These are phyloP conservation scores for Colletotrichum lupini DNA, from an alignment of 2,329 filamentous ascomycete species.

Conservation along the genomic window DNA sequence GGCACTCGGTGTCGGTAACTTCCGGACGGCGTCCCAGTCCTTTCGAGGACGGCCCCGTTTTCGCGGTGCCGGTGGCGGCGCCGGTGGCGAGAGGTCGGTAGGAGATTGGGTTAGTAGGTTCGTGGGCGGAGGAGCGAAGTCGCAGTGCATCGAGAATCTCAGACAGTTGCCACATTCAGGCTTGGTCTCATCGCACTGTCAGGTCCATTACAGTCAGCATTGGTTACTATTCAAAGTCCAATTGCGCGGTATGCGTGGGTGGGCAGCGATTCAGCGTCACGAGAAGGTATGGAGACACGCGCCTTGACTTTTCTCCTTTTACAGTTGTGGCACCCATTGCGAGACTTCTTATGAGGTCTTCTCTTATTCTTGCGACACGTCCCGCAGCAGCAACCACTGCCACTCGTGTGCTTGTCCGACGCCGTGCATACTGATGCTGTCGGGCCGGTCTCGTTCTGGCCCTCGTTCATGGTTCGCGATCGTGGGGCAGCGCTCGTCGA, in stretches of 20 bases:
- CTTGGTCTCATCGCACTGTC: constrained; percentile 38
- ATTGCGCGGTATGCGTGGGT: neutral
- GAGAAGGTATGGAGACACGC: neutral
- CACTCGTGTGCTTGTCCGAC: neutral
- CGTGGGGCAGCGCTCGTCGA: neutral
- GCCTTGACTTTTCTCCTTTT: constrained; percentile 37
- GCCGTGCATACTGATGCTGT: neutral
- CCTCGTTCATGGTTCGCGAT: constrained; percentile 17
- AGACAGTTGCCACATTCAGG: constrained; percentile 36
- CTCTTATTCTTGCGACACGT: constrained; percentile 27
- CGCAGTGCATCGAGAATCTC: constrained; percentile 35
- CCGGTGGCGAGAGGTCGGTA: neutral
- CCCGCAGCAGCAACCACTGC: constrained; percentile 20
- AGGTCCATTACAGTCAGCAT: neutral
- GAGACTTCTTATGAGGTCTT: constrained; percentile 34
- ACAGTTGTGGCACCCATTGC: constrained; percentile 37
- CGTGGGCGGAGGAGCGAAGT: constrained; percentile 24
- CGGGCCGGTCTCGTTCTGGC: neutral
- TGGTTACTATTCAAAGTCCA: neutral
- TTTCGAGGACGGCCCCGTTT: constrained; percentile 34
- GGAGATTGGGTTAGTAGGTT: constrained; percentile 6
- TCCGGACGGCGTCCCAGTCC: constrained; percentile 30
- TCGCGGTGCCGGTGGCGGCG: constrained; percentile 15
- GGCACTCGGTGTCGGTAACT: neutral
- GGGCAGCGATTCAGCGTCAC: neutral